Evolutionary conservation across 176 grass and related monocot species (phyloP).

Genomic region (Alopecurus myosuroides): DNA sequence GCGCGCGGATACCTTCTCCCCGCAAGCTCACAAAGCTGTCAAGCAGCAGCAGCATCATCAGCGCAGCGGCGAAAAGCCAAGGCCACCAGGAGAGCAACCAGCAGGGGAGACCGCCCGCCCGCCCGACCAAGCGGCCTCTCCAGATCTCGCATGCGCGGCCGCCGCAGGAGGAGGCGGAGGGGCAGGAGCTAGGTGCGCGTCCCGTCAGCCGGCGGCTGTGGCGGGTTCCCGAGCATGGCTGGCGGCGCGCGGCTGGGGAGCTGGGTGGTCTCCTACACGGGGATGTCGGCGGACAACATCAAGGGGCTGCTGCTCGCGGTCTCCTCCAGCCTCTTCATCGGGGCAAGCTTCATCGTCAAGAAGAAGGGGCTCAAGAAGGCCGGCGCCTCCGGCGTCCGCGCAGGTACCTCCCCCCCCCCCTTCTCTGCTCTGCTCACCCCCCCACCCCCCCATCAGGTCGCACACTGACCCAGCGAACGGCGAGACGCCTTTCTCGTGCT

Average conservation of each 20-base stretch:
- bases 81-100: neutral
- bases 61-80: neutral
- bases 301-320: slow-evolving; percentile 92
- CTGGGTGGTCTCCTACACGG: slow-evolving; percentile 86
- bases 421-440: neutral
- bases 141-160: slow-evolving; percentile 49
- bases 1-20: slow-evolving; percentile 16
- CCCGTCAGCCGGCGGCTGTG: neutral
- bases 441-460: neutral
- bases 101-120: too few species aligned
- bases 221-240: neutral
- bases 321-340: slow-evolving; percentile 95
- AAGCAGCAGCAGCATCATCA: neutral
- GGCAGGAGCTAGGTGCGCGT: neutral
- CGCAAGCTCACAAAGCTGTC: neutral
- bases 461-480: neutral
- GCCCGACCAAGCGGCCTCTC: neutral
- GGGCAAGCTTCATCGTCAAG: slow-evolving; percentile 99
- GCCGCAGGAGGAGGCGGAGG: neutral
- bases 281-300: slow-evolving; percentile 97
- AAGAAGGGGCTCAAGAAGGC: slow-evolving; percentile 99
- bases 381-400: slow-evolving; percentile 76
- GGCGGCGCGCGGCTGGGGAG: slow-evolving; percentile 36
- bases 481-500: neutral
- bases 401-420: slow-evolving; percentile 39